Conservation (phyloP, 129 eudicot species). For the Flaveria trinervia region DNA sequence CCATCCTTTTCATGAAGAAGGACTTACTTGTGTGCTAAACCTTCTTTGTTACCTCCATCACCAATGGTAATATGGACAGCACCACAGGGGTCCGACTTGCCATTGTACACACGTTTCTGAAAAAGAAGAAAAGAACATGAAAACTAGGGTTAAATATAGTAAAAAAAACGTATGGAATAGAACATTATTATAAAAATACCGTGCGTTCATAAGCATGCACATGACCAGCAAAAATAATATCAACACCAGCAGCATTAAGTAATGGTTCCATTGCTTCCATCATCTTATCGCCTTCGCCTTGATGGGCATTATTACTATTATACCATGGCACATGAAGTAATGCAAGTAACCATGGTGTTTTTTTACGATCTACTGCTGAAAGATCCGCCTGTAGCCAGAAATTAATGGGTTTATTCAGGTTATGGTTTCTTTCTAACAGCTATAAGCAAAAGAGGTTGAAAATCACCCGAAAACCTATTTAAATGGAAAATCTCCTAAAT, state of each 20-base stretch:
- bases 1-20: background rate
- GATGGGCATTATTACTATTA: constrained; percentile 87
- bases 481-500: background rate
- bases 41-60: constrained; percentile 96
- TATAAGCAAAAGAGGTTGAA: background rate
- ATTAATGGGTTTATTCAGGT: constrained; percentile 4
- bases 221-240: constrained; percentile 86
- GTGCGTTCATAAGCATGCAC: constrained; percentile 99
- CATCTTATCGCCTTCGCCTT: constrained; percentile 85
- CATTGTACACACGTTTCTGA: constrained; percentile 78
- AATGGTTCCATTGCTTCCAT: constrained; percentile 85
- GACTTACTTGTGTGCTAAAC: constrained; percentile 74
- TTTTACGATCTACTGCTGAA: constrained; percentile 65
- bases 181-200: constrained; percentile 43
- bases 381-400: constrained; percentile 69
- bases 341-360: constrained; percentile 87
- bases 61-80: constrained; percentile 94
- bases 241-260: constrained; percentile 90
- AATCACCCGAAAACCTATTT: background rate
- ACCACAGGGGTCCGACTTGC: constrained; percentile 80
- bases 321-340: constrained; percentile 97
- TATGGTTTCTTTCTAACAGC: background rate
- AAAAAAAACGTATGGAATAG: background rate
- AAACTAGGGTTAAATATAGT: background rate
- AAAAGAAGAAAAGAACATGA: constrained; percentile 11